Evolutionary conservation across 2,329 filamentous ascomycete species (phyloP), one percentile per base, ranked within the genome.

Genomic region (Fusarium brachygibbosum): DNA sequence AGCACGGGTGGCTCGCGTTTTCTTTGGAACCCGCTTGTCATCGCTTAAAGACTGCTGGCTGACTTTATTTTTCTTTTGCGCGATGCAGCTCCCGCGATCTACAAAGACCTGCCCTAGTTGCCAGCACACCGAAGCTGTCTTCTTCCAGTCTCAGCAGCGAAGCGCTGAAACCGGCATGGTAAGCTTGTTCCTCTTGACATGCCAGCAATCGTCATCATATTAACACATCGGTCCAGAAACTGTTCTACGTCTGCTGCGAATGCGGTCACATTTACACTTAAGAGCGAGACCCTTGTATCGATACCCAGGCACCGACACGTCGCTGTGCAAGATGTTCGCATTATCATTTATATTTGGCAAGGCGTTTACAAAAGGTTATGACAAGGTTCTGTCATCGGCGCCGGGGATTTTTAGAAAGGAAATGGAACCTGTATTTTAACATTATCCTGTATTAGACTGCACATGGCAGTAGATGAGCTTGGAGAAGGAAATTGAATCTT

Each of bases 131-230:
- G 94, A 98, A 82, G 94, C 94, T 45, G 97, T 99, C 63, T 99
- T 97, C 84, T 99, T 99, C 85, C 96, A 99, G 84, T 98, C 94
- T 66, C 96, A 99, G 79, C 94, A 98, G 84, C 92, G 96, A 81
- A 97, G 92, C 73, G 93, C 93, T 49, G 94, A 98, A 81, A 99
- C 96, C 44, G 96, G 96, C 83, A 99, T 99, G 96, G 96, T 98
- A 82, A 86, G 92, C 76, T 54, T 13, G 25, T 29, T 12, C 25
- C 25, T 25, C 17, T 28, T 17, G 16, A 14, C 19, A 1, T 12
- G 14, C 28, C 28, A 40, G 13, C 14, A 28, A 51, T 17, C 13
- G 16, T 12, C 28, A 35, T 25, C 38, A 46, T 10, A 21, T 54
- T 69, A 57, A 71, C 55, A 19, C 55, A 19, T 29, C 21, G 35